phyloP scores from a whole-genome alignment of 225 moss, liverwort and hornwort genomes.

The Asterella californica region DNA sequence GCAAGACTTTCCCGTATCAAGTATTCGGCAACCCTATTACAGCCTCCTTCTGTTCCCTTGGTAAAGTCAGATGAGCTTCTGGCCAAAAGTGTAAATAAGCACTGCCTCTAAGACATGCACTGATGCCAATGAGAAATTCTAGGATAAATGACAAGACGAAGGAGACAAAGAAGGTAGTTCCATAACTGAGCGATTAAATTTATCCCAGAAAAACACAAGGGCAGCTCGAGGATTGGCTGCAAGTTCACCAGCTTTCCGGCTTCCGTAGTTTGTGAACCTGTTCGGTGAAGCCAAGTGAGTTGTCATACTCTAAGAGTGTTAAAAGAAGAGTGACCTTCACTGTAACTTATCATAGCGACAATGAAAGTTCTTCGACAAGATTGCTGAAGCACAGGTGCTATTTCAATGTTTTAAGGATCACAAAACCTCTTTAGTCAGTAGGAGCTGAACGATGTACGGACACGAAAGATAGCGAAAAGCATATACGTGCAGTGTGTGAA shows the following conservation, averaged over 20 bases:
- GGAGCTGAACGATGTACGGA: neutral
- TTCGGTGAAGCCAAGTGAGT: neutral
- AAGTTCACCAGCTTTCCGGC: constrained; percentile 78
- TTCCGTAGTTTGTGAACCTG: constrained; percentile 91
- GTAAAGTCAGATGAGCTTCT: neutral
- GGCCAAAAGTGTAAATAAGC: neutral
- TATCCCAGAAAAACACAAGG: constrained; percentile 92
- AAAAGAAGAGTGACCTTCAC: neutral
- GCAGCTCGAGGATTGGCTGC: constrained; percentile 70
- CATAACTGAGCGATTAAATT: constrained; percentile 79
- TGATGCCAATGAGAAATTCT: neutral
- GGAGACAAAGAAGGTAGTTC: neutral
- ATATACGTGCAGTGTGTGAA: neutral
- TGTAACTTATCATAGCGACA: neutral
- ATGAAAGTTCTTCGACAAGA: neutral
- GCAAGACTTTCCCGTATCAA: neutral
- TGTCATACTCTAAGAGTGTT: neutral
- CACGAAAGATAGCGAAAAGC: neutral
- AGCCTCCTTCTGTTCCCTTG: neutral
- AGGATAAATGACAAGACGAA: neutral
- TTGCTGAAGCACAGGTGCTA: neutral
- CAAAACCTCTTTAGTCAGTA: neutral
- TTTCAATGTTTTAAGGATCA: neutral
- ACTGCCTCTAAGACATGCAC: neutral
- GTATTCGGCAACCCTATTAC: neutral